Evolutionary conservation across 257 asterid species (phyloP).

Genomic region (Nyctanthes arbortristis): DNA sequence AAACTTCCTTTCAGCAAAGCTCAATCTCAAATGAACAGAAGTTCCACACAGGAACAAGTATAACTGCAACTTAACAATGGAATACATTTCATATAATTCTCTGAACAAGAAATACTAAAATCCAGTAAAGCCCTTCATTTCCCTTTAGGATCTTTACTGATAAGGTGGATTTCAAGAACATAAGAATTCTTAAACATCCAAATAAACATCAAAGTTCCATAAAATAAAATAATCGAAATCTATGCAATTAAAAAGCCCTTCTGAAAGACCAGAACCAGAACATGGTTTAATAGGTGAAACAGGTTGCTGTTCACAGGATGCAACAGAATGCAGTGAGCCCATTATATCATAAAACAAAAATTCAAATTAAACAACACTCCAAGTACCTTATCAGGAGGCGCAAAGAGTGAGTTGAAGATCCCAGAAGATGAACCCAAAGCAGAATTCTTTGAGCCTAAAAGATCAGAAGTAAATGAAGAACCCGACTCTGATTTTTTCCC

Average conservation of each 20-base stretch:
- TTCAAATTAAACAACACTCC: no score
- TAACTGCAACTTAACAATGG: no score
- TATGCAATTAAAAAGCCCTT: slow-evolving; percentile 10
- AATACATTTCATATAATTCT: no score
- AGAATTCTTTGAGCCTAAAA: slow-evolving; percentile 72
- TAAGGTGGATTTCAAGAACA: background rate
- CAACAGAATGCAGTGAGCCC: slow-evolving; percentile 12
- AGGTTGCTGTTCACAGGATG: slow-evolving; percentile 3
- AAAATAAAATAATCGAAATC: slow-evolving; percentile 4
- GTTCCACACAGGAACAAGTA: no score
- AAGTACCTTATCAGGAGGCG: slow-evolving; percentile 70
- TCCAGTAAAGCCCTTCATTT: slow-evolving; percentile 9
- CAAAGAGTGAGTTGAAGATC: slow-evolving; percentile 62
- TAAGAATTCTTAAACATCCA: background rate
- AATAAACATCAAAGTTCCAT: background rate
- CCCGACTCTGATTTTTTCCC: slow-evolving; percentile 59
- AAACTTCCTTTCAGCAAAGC: slow-evolving; percentile 1
- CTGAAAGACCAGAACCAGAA: slow-evolving; percentile 8
- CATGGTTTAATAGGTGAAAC: background rate
- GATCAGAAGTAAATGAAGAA: slow-evolving; percentile 83
- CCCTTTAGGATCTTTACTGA: background rate
- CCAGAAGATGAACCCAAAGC: slow-evolving; percentile 51
- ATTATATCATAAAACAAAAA: no score
- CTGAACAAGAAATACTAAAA: slow-evolving; percentile 1
- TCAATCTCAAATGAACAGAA: no score